phyloP scores from a whole-genome alignment of 441 rosid species.

The Adansonia gregorii region DNA sequence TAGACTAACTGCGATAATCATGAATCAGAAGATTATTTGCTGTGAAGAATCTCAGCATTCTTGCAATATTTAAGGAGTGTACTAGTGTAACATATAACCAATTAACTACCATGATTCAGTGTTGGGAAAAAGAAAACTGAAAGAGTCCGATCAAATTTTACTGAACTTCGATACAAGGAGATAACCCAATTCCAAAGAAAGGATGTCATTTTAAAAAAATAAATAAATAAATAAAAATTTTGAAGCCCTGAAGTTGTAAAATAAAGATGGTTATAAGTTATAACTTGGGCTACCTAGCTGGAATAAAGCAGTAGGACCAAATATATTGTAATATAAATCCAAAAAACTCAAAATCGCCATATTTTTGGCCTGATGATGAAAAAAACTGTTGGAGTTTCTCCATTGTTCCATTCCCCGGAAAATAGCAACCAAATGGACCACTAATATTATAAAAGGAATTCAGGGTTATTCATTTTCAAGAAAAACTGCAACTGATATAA shows the following conservation, averaged over 20 bases:
- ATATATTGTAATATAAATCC: slow-evolving; percentile 97
- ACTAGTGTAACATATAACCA: not conserved
- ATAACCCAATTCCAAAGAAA: not conserved
- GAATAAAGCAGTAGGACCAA: slow-evolving; percentile 93
- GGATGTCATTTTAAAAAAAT: not conserved
- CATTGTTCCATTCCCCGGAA: slow-evolving; percentile 92
- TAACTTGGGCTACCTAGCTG: slow-evolving; percentile 55
- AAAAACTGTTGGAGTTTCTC: slow-evolving; percentile 85
- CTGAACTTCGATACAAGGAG: not conserved
- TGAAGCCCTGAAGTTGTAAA: slow-evolving; percentile 16
- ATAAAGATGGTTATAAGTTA: slow-evolving; percentile 18
- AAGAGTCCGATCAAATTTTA: not conserved
- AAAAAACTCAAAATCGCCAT: slow-evolving; percentile 70
- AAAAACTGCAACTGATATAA: slow-evolving; percentile 19
- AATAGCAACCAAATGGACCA: slow-evolving; percentile 31
- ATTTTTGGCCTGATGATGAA: slow-evolving; percentile 69
- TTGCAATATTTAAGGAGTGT: not conserved
- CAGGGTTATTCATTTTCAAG: slow-evolving; percentile 15
- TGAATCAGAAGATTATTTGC: slow-evolving; percentile 3
- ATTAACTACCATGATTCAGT: not conserved
- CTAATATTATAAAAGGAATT: slow-evolving; percentile 25
- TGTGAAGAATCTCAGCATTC: not conserved
- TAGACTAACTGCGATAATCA: not conserved
- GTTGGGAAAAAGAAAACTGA: not conserved
- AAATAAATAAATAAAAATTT: not conserved